Conservation (phyloP, 768 basidiomycete genomes). For the Tylopilus felleus region DNA sequence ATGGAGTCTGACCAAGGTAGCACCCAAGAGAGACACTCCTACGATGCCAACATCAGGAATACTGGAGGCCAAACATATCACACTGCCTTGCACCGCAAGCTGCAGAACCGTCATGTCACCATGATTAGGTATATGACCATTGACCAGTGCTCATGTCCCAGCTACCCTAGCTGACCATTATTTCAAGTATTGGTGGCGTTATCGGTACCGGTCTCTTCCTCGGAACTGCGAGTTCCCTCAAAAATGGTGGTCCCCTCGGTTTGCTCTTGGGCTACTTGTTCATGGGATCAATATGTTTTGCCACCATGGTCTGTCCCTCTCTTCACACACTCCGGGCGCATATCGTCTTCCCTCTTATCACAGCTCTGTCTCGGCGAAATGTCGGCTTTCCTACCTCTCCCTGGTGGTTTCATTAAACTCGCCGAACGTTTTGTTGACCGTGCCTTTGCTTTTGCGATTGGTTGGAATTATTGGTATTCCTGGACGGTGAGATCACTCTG, state of each 20-base stretch:
- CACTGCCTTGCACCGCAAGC: not conserved
- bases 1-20: not conserved
- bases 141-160: not conserved
- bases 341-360: not conserved
- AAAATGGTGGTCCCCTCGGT: slow-evolving; percentile 2
- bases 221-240: not conserved
- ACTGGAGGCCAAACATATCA: not conserved
- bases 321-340: not conserved
- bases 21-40: not conserved
- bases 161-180: not conserved
- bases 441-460: slow-evolving; percentile 2
- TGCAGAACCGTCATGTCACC: slow-evolving; percentile 2
- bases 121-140: slow-evolving; percentile 3
- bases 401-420: too few relatives aligned
- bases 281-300: not conserved
- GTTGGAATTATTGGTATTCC: slow-evolving; percentile 6
- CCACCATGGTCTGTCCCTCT: not conserved
- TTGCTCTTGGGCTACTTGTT: not conserved
- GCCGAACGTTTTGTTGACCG: not conserved
- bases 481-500: not conserved
- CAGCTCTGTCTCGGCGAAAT: slow-evolving; percentile 5
- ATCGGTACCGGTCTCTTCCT: slow-evolving; percentile 3
- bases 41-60: not conserved
- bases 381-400: not conserved
- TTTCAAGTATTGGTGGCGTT: not conserved